Evolutionary conservation across 2,329 filamentous ascomycete species (phyloP).

Genomic region (Colletotrichum liaoningense): DNA sequence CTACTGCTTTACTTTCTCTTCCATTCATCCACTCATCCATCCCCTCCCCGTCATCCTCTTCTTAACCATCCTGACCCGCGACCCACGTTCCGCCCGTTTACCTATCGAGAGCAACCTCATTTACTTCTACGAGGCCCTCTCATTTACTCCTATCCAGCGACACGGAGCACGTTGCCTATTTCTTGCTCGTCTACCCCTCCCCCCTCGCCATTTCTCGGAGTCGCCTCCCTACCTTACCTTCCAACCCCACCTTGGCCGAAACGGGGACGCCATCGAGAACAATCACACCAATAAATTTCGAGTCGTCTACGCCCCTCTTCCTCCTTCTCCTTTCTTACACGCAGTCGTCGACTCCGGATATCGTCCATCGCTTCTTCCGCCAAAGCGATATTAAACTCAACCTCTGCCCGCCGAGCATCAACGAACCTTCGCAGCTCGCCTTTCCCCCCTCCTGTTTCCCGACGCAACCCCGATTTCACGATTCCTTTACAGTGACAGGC

Average conservation of each 20-base stretch:
- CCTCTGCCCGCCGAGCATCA: not conserved
- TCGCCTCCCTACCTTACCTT: conserved; percentile 33
- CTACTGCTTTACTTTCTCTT: not conserved
- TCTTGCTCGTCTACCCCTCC: conserved; percentile 22
- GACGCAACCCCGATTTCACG: conserved; percentile 19
- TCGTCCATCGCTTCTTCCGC: conserved; percentile 9
- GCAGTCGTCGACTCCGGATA: conserved; percentile 17
- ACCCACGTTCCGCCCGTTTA: conserved; percentile 26
- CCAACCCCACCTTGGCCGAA: conserved; percentile 36
- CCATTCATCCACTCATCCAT: not conserved
- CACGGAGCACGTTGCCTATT: conserved; percentile 33
- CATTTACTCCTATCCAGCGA: conserved; percentile 27
- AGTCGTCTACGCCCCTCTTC: conserved; percentile 28
- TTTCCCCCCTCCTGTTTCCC: not conserved
- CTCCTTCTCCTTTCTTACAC: conserved; percentile 26
- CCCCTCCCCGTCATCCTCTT: conserved; percentile 4
- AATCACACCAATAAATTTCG: conserved; percentile 35
- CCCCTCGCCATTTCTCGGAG: conserved; percentile 26
- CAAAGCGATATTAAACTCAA: not conserved
- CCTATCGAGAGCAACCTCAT: conserved; percentile 28
- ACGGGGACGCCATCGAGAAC: conserved; percentile 34
- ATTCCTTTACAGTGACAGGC: not conserved
- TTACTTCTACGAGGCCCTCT: conserved; percentile 20
- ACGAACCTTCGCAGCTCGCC: not conserved
- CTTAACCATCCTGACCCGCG: conserved; percentile 22